phyloP scores from a whole-genome alignment of 2,329 filamentous ascomycete genomes.

The Colletotrichum orbiculare region DNA sequence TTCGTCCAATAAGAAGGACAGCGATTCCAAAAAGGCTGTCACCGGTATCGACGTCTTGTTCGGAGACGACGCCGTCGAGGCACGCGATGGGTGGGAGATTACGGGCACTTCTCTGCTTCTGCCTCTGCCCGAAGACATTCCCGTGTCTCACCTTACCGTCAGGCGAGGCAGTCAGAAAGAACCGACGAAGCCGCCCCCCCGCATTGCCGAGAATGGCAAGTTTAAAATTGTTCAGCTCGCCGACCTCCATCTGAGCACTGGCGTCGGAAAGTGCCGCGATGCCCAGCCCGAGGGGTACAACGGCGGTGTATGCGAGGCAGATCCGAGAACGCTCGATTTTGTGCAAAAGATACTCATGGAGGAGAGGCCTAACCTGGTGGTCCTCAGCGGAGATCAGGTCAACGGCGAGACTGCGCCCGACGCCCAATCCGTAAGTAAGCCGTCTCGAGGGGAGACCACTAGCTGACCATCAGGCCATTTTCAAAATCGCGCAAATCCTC shows the following conservation, averaged over 20 bases:
- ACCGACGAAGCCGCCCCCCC: constrained; percentile 75
- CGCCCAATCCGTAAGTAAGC: constrained; percentile 76
- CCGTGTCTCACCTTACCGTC: constrained; percentile 81
- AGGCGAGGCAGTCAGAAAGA: constrained; percentile 76
- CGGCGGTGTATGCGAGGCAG: constrained; percentile 86
- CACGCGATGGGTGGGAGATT: constrained; percentile 85
- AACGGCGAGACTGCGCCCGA: constrained; percentile 95
- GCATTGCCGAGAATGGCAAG: constrained; percentile 87
- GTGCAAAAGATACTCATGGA: constrained; percentile 85
- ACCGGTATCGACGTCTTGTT: constrained; percentile 90
- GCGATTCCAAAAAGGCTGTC: constrained; percentile 78
- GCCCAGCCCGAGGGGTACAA: constrained; percentile 80
- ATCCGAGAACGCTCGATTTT: constrained; percentile 91
- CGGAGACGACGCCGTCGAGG: constrained; percentile 91
- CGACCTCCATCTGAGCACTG: constrained; percentile 94
- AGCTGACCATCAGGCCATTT: constrained; percentile 72
- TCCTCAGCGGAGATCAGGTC: constrained; percentile 93
- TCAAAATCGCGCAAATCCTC: constrained; percentile 89
- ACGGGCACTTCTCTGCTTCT: constrained; percentile 79
- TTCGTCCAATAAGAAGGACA: constrained; percentile 76
- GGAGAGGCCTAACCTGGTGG: constrained; percentile 92
- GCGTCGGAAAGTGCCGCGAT: constrained; percentile 86
- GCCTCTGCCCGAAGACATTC: constrained; percentile 68
- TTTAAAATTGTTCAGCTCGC: constrained; percentile 98
- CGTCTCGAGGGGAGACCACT: background rate